Conservation (phyloP, 2,329 filamentous ascomycete species). For the Monosporascus sp. region DNA sequence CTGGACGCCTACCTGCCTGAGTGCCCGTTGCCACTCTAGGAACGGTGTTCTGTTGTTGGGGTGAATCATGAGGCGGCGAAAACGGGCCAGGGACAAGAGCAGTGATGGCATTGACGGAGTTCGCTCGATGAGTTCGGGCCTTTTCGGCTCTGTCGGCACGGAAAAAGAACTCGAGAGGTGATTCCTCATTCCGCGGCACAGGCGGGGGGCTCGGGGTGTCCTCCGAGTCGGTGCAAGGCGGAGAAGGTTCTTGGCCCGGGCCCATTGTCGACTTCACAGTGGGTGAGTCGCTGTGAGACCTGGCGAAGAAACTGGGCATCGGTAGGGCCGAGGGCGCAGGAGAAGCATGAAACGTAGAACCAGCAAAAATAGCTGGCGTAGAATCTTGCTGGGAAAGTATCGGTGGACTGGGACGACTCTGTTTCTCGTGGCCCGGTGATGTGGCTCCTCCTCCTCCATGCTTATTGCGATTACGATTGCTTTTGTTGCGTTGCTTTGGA, state of each 20-base stretch:
- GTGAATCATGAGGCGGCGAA: conserved; percentile 44
- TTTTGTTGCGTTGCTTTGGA: conserved; percentile 23
- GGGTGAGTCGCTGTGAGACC: conserved; percentile 64
- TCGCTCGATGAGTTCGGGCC: conserved; percentile 52
- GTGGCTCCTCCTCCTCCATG: conserved; percentile 23
- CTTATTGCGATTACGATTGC: conserved; percentile 22
- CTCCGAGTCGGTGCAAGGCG: conserved; percentile 47
- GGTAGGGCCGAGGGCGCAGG: conserved; percentile 86
- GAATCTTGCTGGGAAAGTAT: conserved; percentile 41
- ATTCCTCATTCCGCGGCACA: conserved; percentile 44
- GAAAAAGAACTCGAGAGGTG: conserved; percentile 87
- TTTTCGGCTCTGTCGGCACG: conserved; percentile 77
- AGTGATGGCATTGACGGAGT: conserved; percentile 39
- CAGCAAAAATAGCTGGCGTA: conserved; percentile 66
- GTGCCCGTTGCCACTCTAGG: conserved; percentile 28
- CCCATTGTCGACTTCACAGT: conserved; percentile 36
- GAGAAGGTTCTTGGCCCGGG: conserved; percentile 39
- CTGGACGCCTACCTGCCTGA: conserved; percentile 16
- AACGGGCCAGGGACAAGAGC: conserved; percentile 34
- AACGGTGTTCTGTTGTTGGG: conserved; percentile 26
- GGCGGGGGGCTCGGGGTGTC: conserved; percentile 36
- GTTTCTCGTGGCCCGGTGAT: conserved; percentile 37
- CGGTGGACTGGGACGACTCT: conserved; percentile 39
- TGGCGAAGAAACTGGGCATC: conserved; percentile 80
- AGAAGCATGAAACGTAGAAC: conserved; percentile 90